Percentiles rank a stretch among this genome's conserved stretches.
Conservation (phyloP, 176 grass and related monocot species). For the Tillandsia fasciculata region DNA sequence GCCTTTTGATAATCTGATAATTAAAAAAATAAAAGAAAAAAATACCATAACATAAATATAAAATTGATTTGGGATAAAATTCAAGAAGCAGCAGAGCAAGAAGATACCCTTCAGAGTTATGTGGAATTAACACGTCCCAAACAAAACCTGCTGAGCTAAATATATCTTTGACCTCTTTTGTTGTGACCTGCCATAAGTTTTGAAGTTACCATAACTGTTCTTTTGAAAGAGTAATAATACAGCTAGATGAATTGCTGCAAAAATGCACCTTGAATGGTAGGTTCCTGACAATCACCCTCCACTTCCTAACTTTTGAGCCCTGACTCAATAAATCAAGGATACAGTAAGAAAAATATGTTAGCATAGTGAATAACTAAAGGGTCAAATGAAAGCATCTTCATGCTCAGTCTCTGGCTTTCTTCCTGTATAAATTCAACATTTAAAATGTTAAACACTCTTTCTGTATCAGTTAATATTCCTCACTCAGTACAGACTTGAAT, state of each 20-base stretch:
- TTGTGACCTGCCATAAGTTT: conserved; percentile 47
- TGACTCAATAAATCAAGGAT: conserved; percentile 9
- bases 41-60: conserved; percentile 12
- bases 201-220: neutral
- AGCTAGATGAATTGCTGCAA: neutral
- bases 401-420: too few species aligned
- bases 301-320: conserved; percentile 85
- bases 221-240: neutral
- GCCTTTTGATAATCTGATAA: conserved; percentile 84
- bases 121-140: conserved; percentile 87
- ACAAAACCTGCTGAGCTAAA: conserved; percentile 76
- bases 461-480: too few species aligned
- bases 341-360: neutral
- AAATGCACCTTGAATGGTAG: conserved; percentile 84
- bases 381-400: too few species aligned
- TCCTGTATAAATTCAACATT: too few species aligned
- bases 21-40: conserved; percentile 12
- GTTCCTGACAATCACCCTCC: conserved; percentile 91
- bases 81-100: conserved; percentile 6
- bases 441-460: too few species aligned
- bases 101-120: conserved; percentile 68
- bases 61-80: neutral
- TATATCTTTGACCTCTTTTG: conserved; percentile 54
- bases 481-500: too few species aligned
- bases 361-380: too few species aligned